phyloP scores from a whole-genome alignment of 805 yeast species.

The Maudiozyma barnettii region DNA sequence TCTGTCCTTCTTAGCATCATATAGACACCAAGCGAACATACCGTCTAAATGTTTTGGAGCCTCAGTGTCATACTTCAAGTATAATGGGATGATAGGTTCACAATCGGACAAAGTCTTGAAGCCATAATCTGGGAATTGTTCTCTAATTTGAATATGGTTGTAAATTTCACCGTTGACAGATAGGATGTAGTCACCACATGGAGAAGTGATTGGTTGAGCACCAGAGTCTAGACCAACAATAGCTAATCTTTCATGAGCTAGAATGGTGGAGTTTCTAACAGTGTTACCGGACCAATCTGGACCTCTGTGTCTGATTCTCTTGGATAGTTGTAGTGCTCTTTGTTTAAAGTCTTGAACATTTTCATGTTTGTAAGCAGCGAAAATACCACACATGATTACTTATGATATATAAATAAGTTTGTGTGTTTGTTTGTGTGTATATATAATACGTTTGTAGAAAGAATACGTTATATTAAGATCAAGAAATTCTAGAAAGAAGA shows the following conservation, averaged over 20 bases:
- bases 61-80: slow-evolving; percentile 75
- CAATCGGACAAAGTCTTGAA: slow-evolving; percentile 89
- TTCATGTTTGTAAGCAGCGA: slow-evolving; percentile 79
- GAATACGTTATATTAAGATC: no score
- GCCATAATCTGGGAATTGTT: slow-evolving; percentile 57
- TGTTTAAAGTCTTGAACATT: slow-evolving; percentile 74
- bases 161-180: slow-evolving; percentile 98
- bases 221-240: slow-evolving; percentile 96
- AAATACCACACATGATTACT: slow-evolving; percentile 86
- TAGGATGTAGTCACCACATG: slow-evolving; percentile 61
- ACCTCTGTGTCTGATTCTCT: slow-evolving; percentile 95
- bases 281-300: slow-evolving; percentile 98
- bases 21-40: slow-evolving; percentile 92
- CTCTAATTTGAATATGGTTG: slow-evolving; percentile 88
- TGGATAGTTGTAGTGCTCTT: slow-evolving; percentile 81
- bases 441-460: no score
- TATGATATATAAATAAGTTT: not conserved
- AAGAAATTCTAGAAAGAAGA: no score
- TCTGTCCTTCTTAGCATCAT: slow-evolving; percentile 78
- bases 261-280: slow-evolving; percentile 65
- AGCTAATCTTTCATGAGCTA: slow-evolving; percentile 93
- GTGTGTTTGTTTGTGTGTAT: not conserved
- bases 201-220: slow-evolving; percentile 90
- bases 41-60: slow-evolving; percentile 94
- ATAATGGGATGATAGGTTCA: slow-evolving; percentile 93